Base-by-base conservation (phyloP, 495 filamentous ascomycete genomes). In the Neurospora africana region DNA sequence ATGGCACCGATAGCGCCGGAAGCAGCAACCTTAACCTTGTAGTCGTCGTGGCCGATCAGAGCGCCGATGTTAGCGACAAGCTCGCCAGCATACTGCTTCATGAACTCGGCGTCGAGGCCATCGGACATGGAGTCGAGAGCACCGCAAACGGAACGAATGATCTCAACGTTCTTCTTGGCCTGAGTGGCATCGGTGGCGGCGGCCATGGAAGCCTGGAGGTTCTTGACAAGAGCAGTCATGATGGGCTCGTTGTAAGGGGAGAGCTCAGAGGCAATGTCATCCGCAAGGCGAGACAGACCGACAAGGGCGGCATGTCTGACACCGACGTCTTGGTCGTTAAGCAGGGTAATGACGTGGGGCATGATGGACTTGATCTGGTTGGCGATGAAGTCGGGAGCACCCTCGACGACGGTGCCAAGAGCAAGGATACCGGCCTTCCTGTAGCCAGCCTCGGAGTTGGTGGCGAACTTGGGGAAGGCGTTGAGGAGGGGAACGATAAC, bases 401-500 rank as follows among this genome's bases (percentile, higher is more conserved):
- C 95, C 82, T 99, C 95, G 69, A 97, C 95, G 76, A 92, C 94
- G 84, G 93, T 96, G 70, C 95, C 95, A 5, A 99, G 85, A 9
- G 95, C 91, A 74, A 98, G 86, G 77, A 98, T 93, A 80, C 93
- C 94, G 47, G 94, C 95, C 79, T 93, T 91, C 68, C 94, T 90
- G 81, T 89, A 91, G 72, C 91, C 90, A 30, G 94, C 87, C 75
- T 96, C 85, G 70, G 80, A 78, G 76, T 86, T 89, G 76, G 85
- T 89, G 79, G 94, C 91, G 78, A 95, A 98, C 70, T 88, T 86
- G 13, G 92, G 90, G 47, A 99, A 89, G 10, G 89, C 87, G 70
- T 96, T 90, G 39, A 99, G 89, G 19, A 99, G 86, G 6, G 95
- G 95, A 40, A 98, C 94, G 72, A 98, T 91, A 9, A 99, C 95